These are phyloP conservation scores for Cryptococcus hybrid DNA, from an alignment of 1,284 basidiomycete species.

Conservation along the genomic window DNA sequence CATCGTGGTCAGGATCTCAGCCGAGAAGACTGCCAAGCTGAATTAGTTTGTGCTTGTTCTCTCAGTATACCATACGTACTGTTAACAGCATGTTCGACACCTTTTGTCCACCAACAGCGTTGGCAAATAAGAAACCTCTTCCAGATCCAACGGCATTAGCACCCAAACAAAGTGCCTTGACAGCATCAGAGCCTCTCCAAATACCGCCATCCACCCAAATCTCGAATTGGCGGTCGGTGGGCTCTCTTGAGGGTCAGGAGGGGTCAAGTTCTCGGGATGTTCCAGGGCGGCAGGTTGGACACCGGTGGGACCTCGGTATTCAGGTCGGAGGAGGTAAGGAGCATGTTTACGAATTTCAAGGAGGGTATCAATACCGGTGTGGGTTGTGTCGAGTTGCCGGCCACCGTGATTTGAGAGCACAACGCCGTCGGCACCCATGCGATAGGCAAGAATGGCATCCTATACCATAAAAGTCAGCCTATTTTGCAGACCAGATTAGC, in stretches of 20 bases:
- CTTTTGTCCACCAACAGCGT: constrained; percentile 78
- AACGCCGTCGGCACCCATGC: constrained; percentile 52
- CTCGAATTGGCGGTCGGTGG: constrained; percentile 41
- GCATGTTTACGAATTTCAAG: constrained; percentile 61
- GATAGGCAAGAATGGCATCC: constrained; percentile 52
- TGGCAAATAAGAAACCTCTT: constrained; percentile 84
- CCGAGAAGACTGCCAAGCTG: constrained; percentile 30
- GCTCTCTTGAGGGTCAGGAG: constrained; percentile 13
- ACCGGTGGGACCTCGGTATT: constrained; percentile 38
- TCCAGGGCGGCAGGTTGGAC: constrained; percentile 49
- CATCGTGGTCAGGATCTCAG: constrained; percentile 68
- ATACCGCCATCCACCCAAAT: constrained; percentile 91
- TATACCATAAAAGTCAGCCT: constrained; percentile 5
- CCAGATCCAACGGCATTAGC: constrained; percentile 88
- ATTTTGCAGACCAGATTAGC: background rate
- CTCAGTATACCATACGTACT: constrained; percentile 38
- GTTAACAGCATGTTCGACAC: constrained; percentile 68
- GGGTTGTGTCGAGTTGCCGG: constrained; percentile 54
- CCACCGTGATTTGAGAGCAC: constrained; percentile 56
- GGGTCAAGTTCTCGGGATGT: constrained; percentile 69
- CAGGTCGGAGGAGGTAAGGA: constrained; percentile 38
- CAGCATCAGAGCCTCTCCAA: constrained; percentile 79
- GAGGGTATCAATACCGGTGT: constrained; percentile 70
- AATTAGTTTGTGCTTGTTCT: background rate
- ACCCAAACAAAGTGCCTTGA: constrained; percentile 89